A percentile compares a stretch with the other conserved stretches of the same genome.
These are phyloP conservation scores for Citrus hindsii DNA, from an alignment of 345 rosid genomes.

Conservation along the genomic window DNA sequence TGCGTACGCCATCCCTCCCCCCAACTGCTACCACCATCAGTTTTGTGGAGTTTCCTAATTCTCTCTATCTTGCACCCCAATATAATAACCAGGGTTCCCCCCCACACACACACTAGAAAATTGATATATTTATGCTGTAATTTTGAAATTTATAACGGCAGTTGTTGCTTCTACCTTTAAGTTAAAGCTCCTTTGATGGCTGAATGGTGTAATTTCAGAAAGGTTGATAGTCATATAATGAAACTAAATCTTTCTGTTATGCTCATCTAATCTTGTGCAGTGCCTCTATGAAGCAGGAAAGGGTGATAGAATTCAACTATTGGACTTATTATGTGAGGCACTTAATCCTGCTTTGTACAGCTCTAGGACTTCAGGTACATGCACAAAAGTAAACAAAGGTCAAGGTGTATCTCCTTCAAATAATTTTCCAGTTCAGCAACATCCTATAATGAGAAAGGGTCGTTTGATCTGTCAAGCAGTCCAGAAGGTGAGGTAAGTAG, in stretches of 20 bases:
- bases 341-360: conserved; percentile 63
- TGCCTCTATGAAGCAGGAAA: conserved; percentile 75
- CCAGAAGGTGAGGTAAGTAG: conserved; percentile 62
- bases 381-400: conserved; percentile 13
- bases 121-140: background rate
- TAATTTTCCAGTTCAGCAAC: conserved; percentile 15
- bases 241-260: conserved; percentile 15
- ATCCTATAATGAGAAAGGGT: conserved; percentile 21
- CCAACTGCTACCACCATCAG: no score
- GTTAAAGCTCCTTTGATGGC: background rate
- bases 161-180: conserved; percentile 13
- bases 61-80: background rate
- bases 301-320: conserved; percentile 48
- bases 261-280: conserved; percentile 38
- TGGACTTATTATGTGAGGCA: conserved; percentile 83
- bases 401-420: conserved; percentile 24
- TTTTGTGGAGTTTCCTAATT: background rate
- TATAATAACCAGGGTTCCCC: background rate
- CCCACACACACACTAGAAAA: background rate
- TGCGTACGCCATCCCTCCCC: background rate
- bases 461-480: conserved; percentile 46
- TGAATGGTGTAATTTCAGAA: conserved; percentile 5
- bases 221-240: conserved; percentile 1
- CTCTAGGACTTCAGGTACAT: conserved; percentile 24
- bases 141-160: background rate